Evolutionary conservation across 768 basidiomycete genomes (phyloP).

Genomic region (Boletus patriciae): DNA sequence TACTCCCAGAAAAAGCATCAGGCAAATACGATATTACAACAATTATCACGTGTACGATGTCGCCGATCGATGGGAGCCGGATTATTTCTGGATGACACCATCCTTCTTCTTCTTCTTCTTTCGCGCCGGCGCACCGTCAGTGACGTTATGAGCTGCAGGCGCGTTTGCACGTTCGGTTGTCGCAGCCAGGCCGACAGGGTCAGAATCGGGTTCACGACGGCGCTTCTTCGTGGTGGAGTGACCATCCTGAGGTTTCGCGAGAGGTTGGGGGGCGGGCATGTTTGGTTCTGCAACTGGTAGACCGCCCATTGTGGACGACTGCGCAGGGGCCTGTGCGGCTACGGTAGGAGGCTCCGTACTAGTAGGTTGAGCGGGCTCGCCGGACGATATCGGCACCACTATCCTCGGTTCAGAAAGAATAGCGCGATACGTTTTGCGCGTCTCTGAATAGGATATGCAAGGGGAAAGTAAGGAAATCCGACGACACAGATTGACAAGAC

Average conservation of each 20-base stretch:
- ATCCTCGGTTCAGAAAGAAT: conserved; percentile 74
- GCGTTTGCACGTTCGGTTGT: neutral
- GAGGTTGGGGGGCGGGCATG: neutral
- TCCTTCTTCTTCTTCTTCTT: conserved; percentile 25
- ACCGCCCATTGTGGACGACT: neutral
- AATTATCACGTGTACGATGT: neutral
- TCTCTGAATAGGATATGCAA: conserved; percentile 48
- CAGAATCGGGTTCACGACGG: conserved; percentile 16
- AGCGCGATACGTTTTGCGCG: conserved; percentile 77
- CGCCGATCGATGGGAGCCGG: neutral
- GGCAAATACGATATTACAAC: neutral
- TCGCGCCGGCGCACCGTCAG: conserved; percentile 9
- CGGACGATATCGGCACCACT: conserved; percentile 45
- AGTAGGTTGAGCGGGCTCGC: neutral
- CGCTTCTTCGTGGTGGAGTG: conserved; percentile 21
- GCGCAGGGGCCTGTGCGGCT: neutral
- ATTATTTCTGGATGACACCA: conserved; percentile 1
- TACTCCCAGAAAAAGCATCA: neutral
- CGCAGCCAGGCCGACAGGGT: neutral
- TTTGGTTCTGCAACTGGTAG: neutral
- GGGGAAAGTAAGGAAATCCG: neutral
- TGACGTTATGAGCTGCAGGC: neutral
- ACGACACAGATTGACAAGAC: neutral
- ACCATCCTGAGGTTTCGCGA: neutral
- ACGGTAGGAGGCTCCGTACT: neutral